Conservation (phyloP, 768 basidiomycete species). For the Lentinula guzmanii region DNA sequence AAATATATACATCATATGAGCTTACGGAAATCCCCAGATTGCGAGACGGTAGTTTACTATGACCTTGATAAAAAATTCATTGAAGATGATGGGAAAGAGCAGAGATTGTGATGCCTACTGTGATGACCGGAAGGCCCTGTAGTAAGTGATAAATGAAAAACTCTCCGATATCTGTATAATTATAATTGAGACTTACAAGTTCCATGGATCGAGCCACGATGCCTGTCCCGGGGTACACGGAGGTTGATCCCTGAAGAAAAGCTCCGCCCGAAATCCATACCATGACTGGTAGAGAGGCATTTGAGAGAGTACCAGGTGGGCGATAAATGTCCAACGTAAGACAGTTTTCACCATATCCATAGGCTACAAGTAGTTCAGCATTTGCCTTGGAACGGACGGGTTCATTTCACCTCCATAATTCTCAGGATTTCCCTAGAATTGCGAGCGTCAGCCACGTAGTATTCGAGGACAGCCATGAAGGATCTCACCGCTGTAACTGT, state of each 20-base stretch:
- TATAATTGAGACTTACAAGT: background rate
- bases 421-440: background rate
- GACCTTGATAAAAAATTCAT: background rate
- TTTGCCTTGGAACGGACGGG: background rate
- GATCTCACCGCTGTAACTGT: background rate
- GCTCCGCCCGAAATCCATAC: background rate
- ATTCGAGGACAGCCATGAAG: background rate
- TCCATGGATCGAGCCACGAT: background rate
- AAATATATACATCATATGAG: background rate
- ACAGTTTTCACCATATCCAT: background rate
- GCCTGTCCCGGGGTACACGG: background rate
- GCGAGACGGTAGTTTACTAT: slow-evolving; percentile 1
- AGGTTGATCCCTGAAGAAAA: background rate
- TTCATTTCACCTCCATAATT: background rate
- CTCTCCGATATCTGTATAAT: background rate
- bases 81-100: background rate
- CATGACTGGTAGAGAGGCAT: background rate
- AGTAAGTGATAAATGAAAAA: background rate
- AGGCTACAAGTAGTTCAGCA: background rate
- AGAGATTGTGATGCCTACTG: background rate
- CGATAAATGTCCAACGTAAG: background rate
- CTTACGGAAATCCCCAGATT: slow-evolving; percentile 1
- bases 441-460: background rate
- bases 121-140: background rate
- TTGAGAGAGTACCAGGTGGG: background rate